These are phyloP conservation scores for Mychonastes homosphaera DNA, from an alignment of 139 green algal species.

Conservation along the genomic window DNA sequence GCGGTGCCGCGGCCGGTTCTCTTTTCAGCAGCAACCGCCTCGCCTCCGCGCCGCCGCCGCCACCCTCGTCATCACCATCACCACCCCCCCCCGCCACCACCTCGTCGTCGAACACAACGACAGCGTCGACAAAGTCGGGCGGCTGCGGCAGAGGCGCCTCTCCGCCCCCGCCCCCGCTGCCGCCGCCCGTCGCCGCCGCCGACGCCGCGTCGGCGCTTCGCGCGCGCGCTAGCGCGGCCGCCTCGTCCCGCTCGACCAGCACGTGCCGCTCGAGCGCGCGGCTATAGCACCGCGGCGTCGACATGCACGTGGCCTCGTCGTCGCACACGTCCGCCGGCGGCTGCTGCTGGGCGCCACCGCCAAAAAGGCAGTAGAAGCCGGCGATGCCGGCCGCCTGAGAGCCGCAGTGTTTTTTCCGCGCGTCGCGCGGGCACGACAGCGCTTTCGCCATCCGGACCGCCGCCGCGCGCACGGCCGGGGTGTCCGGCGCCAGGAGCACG, in stretches of 20 bases:
- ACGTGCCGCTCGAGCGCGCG: slow-evolving; percentile 23
- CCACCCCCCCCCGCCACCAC: not conserved
- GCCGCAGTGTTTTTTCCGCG: slow-evolving; percentile 27
- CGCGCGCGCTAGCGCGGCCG: not conserved
- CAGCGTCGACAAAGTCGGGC: slow-evolving; percentile 28
- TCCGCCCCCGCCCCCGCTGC: not conserved
- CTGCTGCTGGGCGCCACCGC: not conserved
- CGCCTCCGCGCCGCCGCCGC: not conserved
- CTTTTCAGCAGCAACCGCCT: not conserved
- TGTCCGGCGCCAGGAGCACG: slow-evolving; percentile 44
- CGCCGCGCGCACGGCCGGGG: slow-evolving; percentile 18
- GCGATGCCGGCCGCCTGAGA: slow-evolving; percentile 7
- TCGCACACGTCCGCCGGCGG: not conserved
- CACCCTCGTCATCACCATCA: slow-evolving; percentile 7
- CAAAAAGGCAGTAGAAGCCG: slow-evolving; percentile 50
- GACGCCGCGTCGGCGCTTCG: not conserved
- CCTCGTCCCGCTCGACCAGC: slow-evolving; percentile 12
- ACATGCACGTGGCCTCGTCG: slow-evolving; percentile 29
- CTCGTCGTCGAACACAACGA: slow-evolving; percentile 30
- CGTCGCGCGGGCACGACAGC: slow-evolving; percentile 39
- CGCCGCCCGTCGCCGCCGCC: not conserved
- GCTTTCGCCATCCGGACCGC: slow-evolving; percentile 27
- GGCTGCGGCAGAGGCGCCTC: slow-evolving; percentile 1
- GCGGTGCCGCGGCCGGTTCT: slow-evolving; percentile 14
- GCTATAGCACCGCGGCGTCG: slow-evolving; percentile 36